Conservation (phyloP, 768 basidiomycete genomes). For the Lentinula aciculospora region DNA sequence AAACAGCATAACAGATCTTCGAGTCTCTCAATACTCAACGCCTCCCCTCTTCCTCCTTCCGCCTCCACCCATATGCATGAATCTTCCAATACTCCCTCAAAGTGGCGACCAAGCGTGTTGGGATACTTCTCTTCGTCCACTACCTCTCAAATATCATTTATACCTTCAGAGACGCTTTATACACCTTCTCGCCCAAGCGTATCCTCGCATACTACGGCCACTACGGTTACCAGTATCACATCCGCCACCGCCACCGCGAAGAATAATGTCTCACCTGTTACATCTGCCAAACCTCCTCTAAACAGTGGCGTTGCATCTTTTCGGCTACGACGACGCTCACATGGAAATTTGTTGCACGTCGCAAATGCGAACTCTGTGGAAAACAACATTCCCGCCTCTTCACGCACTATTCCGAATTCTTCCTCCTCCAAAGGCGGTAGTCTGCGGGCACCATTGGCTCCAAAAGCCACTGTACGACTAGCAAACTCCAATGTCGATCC, state of each 20-base stretch:
- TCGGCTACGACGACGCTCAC: slow-evolving; percentile 28
- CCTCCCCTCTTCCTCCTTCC: slow-evolving; percentile 13
- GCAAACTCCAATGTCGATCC: slow-evolving; percentile 13
- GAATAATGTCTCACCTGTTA: slow-evolving; percentile 33
- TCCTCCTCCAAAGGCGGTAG: neutral
- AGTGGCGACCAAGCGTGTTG: slow-evolving; percentile 62
- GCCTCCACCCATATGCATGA: slow-evolving; percentile 13
- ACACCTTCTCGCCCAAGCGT: slow-evolving; percentile 52
- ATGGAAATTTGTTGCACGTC: slow-evolving; percentile 25
- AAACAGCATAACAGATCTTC: slow-evolving; percentile 41
- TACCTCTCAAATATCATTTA: slow-evolving; percentile 34
- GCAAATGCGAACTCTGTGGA: slow-evolving; percentile 10
- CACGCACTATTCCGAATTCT: no score
- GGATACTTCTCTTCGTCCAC: slow-evolving; percentile 56
- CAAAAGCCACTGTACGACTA: slow-evolving; percentile 21
- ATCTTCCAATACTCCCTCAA: slow-evolving; percentile 27
- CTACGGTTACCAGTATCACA: slow-evolving; percentile 45
- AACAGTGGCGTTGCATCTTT: slow-evolving; percentile 26
- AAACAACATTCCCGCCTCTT: neutral
- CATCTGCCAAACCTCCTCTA: slow-evolving; percentile 35
- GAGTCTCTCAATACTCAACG: slow-evolving; percentile 41
- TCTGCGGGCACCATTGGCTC: slow-evolving; percentile 24
- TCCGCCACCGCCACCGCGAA: slow-evolving; percentile 42
- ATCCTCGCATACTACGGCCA: slow-evolving; percentile 45
- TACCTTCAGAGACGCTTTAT: slow-evolving; percentile 33